Conservation (phyloP, 176 grass and related monocot species). For the Raddia guianensis region DNA sequence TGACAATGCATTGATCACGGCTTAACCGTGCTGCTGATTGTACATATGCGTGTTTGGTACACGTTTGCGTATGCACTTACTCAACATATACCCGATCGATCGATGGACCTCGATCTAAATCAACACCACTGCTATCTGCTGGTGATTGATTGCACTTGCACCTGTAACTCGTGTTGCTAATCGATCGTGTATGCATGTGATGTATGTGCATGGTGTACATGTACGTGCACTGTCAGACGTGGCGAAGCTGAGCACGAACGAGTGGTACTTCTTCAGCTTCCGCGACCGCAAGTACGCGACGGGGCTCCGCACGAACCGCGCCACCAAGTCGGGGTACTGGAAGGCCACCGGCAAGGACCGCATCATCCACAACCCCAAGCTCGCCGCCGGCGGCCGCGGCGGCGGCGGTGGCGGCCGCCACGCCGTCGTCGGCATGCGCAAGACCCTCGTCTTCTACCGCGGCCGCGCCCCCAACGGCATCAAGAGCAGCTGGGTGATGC, state of each 20-base stretch:
- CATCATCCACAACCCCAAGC: conserved; percentile 44
- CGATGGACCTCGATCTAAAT: neutral
- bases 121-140: neutral
- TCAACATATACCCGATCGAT: neutral
- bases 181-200: neutral
- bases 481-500: conserved; percentile 87
- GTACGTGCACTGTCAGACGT: conserved; percentile 39
- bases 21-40: neutral
- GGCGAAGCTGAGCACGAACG: conserved; percentile 71
- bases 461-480: conserved; percentile 79
- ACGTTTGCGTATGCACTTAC: neutral
- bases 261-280: conserved; percentile 97
- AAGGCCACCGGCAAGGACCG: conserved; percentile 89
- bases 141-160: neutral
- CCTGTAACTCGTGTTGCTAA: neutral
- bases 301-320: conserved; percentile 72
- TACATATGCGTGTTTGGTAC: neutral
- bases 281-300: conserved; percentile 88
- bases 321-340: conserved; percentile 83
- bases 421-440: conserved; percentile 72
- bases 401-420: too few relatives aligned
- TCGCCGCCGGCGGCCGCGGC: too few relatives aligned
- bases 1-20: neutral
- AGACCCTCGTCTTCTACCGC: conserved; percentile 86
- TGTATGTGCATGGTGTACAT: neutral